These are phyloP conservation scores for Leccinum rimulosum DNA, from an alignment of 768 basidiomycete species.

Conservation along the genomic window DNA sequence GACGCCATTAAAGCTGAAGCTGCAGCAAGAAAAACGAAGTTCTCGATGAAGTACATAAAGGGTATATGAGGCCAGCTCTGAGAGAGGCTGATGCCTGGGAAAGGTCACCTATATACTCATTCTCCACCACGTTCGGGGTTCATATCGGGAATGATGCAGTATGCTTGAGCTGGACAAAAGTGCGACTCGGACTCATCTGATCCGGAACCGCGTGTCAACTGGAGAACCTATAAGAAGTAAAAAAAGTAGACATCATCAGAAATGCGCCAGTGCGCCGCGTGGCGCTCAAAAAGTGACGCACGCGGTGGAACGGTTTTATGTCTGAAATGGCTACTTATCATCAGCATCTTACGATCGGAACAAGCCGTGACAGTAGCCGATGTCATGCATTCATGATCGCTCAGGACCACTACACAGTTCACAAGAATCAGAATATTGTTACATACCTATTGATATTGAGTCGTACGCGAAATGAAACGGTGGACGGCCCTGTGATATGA, in stretches of 20 bases:
- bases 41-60: not conserved
- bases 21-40: not conserved
- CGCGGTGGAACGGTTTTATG: too few species aligned
- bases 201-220: not conserved
- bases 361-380: not conserved
- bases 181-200: not conserved
- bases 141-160: not conserved
- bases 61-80: not conserved
- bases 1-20: not conserved
- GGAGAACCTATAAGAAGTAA: not conserved
- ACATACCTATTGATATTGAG: not conserved
- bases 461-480: not conserved
- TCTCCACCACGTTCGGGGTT: not conserved
- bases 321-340: too few species aligned
- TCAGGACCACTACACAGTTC: too few species aligned
- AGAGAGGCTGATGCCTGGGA: not conserved
- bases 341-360: too few species aligned
- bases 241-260: not conserved
- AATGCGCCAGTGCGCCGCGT: not conserved
- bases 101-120: not conserved
- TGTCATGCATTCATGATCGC: too few species aligned
- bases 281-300: not conserved
- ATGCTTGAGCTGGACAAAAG: not conserved
- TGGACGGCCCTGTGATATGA: not conserved
- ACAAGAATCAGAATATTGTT: not conserved